These are phyloP conservation scores for Rhizopus stolonifer DNA, from an alignment of 371 early-diverging fungal genomes.

Conservation along the genomic window DNA sequence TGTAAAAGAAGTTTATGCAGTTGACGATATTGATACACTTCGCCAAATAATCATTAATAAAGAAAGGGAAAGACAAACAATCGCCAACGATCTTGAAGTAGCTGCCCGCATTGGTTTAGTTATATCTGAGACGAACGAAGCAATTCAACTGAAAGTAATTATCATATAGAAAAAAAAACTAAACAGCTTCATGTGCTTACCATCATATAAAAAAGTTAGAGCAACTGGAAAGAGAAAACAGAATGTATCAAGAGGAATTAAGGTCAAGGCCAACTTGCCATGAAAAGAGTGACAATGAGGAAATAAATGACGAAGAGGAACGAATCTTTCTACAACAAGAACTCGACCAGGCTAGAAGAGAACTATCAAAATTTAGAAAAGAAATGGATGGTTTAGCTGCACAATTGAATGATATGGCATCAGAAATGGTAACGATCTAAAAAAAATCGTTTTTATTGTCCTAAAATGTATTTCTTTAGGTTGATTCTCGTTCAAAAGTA, in stretches of 20 bases:
- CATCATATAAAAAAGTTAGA: conserved; percentile 23
- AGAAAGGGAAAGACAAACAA: conserved; percentile 62
- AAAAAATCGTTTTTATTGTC: neutral
- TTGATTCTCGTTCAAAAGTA: conserved; percentile 58
- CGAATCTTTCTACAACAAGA: conserved; percentile 57
- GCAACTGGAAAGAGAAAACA: conserved; percentile 59
- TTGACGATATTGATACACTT: conserved; percentile 51
- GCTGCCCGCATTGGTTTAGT: conserved; percentile 67
- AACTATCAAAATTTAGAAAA: conserved; percentile 58
- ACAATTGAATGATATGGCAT: conserved; percentile 65
- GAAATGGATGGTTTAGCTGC: conserved; percentile 64
- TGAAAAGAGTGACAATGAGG: conserved; percentile 6
- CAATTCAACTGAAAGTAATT: conserved; percentile 52
- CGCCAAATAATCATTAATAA: conserved; percentile 59
- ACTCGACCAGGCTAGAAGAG: conserved; percentile 58
- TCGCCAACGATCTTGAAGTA: conserved; percentile 62
- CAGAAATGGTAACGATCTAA: conserved; percentile 52
- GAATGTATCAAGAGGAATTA: conserved; percentile 50
- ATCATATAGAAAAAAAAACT: neutral
- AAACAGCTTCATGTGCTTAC: neutral
- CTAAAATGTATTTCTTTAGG: conserved; percentile 14
- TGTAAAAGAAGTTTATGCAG: conserved; percentile 44
- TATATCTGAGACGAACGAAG: conserved; percentile 64
- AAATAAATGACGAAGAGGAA: conserved; percentile 32
- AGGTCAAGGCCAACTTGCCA: conserved; percentile 7